Percentiles rank a stretch among this genome's conserved stretches.
phyloP scores from a whole-genome alignment of 2,329 filamentous ascomycete genomes.

The Xylaria sp. region DNA sequence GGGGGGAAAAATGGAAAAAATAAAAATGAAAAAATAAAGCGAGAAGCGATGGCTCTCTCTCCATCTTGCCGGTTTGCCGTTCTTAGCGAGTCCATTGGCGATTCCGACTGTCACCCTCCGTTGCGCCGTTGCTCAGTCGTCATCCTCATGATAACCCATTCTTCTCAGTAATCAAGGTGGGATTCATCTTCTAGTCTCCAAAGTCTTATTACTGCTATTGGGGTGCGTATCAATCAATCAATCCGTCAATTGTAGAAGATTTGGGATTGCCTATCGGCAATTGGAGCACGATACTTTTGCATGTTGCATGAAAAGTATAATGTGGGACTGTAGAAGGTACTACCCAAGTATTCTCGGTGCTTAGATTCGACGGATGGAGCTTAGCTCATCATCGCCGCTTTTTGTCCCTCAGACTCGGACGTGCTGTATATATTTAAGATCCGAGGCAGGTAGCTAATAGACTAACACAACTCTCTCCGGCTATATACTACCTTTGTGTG shows the following conservation, averaged over 20 bases:
- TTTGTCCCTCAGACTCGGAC: slow-evolving; percentile 5
- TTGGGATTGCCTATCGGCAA: slow-evolving; percentile 14
- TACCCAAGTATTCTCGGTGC: slow-evolving; percentile 5
- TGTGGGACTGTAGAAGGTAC: background rate
- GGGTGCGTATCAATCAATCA: slow-evolving; percentile 5
- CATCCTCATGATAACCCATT: background rate
- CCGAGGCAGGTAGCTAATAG: background rate
- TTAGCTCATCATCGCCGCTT: slow-evolving; percentile 15
- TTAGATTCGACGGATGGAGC: slow-evolving; percentile 16
- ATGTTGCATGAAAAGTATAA: background rate
- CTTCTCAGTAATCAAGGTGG: slow-evolving; percentile 1
- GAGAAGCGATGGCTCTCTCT: background rate
- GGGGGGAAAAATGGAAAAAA: too few species aligned
- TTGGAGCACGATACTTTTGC: background rate
- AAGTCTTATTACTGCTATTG: background rate
- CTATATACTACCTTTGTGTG: background rate
- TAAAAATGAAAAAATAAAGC: too few species aligned
- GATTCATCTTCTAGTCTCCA: slow-evolving; percentile 4
- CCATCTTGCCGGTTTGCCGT: slow-evolving; percentile 33
- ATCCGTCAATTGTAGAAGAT: slow-evolving; percentile 4
- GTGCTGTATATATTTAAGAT: background rate
- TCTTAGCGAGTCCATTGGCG: slow-evolving; percentile 23
- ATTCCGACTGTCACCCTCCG: slow-evolving; percentile 26
- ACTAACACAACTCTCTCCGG: background rate
- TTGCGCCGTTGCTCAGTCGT: background rate